Percentiles rank a stretch among this genome's conserved stretches.
Evolutionary conservation across 2,329 filamentous ascomycete genomes (phyloP).

Genomic region (Aspergillus ochraceus): DNA sequence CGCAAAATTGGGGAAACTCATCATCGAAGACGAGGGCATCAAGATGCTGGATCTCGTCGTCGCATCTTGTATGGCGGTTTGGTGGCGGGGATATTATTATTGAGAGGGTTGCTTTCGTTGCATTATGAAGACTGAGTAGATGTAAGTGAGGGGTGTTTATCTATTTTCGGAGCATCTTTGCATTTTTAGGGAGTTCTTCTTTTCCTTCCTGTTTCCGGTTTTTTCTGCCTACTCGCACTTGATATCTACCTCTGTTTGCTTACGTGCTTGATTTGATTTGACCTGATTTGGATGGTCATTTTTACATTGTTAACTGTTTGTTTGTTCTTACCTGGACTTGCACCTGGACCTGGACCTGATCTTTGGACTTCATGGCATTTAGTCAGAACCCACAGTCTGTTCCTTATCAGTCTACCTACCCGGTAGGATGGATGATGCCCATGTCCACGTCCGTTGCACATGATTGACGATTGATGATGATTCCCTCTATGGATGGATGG

Average conservation of each 20-base stretch:
- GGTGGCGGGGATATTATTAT: conserved; percentile 70
- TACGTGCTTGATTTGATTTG: background rate
- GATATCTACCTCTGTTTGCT: background rate
- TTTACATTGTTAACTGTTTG: too few species aligned
- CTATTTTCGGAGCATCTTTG: background rate
- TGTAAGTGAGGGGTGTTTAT: too few species aligned
- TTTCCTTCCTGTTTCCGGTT: background rate
- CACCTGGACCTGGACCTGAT: background rate
- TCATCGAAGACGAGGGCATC: conserved; percentile 82
- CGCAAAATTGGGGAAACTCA: conserved; percentile 90
- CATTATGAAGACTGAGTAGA: background rate
- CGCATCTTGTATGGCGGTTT: conserved; percentile 86
- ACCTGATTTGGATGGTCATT: background rate
- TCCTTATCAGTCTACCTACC: background rate
- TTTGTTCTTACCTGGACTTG: background rate
- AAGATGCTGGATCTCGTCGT: conserved; percentile 96
- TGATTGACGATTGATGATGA: conserved; percentile 10
- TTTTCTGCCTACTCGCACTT: background rate
- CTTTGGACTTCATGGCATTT: background rate
- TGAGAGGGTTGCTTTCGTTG: background rate
- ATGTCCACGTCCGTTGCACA: background rate
- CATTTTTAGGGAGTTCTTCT: background rate
- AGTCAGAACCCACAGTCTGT: too few species aligned
- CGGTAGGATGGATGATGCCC: too few species aligned
- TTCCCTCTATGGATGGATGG: background rate